A percentile compares a stretch with the other conserved stretches of the same genome.
These are phyloP conservation scores for Chaetomium sp. DNA, from an alignment of 2,329 filamentous ascomycete species.

Conservation along the genomic window DNA sequence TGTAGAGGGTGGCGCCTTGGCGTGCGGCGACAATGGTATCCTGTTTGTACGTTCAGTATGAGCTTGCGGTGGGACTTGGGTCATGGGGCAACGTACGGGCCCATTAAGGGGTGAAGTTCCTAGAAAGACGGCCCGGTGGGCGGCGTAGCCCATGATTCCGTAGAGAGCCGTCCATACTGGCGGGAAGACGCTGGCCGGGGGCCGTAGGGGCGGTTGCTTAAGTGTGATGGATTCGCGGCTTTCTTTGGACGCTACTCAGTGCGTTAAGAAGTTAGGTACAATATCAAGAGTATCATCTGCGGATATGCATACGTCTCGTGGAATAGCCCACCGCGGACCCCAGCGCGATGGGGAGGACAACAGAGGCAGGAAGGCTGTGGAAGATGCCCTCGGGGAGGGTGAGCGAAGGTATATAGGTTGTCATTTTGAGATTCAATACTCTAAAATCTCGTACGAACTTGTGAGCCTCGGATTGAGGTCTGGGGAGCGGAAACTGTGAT, in stretches of 20 bases:
- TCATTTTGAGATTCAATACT: conserved; percentile 49
- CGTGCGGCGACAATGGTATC: conserved; percentile 52
- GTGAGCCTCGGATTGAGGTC: background rate
- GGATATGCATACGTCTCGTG: conserved; percentile 49
- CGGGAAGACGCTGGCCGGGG: conserved; percentile 56
- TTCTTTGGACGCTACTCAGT: conserved; percentile 47
- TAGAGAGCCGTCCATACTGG: conserved; percentile 63
- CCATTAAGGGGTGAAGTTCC: conserved; percentile 54
- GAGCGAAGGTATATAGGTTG: conserved; percentile 69
- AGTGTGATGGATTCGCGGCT: conserved; percentile 54
- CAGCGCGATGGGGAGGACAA: conserved; percentile 67
- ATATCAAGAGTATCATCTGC: too few species aligned
- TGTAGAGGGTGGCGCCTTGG: conserved; percentile 73
- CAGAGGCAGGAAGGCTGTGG: conserved; percentile 62
- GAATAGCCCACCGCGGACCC: conserved; percentile 69
- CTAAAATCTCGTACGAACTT: background rate
- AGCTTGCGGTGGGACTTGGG: background rate
- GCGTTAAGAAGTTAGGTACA: background rate
- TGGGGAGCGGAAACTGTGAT: too few species aligned
- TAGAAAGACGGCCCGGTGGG: conserved; percentile 65
- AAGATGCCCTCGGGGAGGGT: conserved; percentile 69
- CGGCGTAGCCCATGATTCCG: conserved; percentile 79
- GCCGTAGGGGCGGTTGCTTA: conserved; percentile 59
- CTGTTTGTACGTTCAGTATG: background rate
- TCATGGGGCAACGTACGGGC: conserved; percentile 25